These are phyloP conservation scores for Pseudonectria buxi DNA, from an alignment of 2,329 filamentous ascomycete genomes.

Conservation along the genomic window DNA sequence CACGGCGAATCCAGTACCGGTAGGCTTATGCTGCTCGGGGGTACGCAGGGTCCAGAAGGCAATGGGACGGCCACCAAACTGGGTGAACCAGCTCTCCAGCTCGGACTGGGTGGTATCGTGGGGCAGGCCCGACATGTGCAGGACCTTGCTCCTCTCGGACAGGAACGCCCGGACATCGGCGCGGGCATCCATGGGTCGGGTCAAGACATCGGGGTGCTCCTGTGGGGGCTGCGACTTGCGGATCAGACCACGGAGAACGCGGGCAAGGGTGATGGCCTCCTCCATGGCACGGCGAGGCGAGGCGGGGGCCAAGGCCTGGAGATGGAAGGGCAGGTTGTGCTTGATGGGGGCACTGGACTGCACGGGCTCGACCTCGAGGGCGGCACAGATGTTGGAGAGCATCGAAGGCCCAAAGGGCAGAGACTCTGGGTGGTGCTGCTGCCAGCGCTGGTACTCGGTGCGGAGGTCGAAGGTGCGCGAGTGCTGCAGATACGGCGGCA, in stretches of 20 bases:
- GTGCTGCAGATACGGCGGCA: slow-evolving; percentile 95
- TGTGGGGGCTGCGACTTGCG: slow-evolving; percentile 92
- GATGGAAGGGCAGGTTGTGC: slow-evolving; percentile 95
- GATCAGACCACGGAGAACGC: slow-evolving; percentile 86
- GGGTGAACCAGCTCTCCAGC: slow-evolving; percentile 98
- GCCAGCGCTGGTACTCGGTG: slow-evolving; percentile 97
- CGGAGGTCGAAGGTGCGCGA: slow-evolving; percentile 94
- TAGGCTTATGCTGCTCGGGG: slow-evolving; percentile 99
- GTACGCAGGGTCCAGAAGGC: slow-evolving; percentile 98
- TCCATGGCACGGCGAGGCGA: slow-evolving; percentile 96
- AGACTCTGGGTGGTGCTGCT: slow-evolving; percentile 96
- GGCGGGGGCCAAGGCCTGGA: slow-evolving; percentile 90
- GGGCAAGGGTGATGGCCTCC: slow-evolving; percentile 87
- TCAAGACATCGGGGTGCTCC: slow-evolving; percentile 91
- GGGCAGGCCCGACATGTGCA: slow-evolving; percentile 94
- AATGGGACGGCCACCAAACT: slow-evolving; percentile 95
- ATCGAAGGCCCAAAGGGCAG: slow-evolving; percentile 94
- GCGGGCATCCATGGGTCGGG: slow-evolving; percentile 90
- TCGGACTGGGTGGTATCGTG: slow-evolving; percentile 98
- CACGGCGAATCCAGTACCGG: slow-evolving; percentile 93
- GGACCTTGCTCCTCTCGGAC: slow-evolving; percentile 92
- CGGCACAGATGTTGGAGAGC: slow-evolving; percentile 94
- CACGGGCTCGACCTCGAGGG: slow-evolving; percentile 94
- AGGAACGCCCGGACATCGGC: slow-evolving; percentile 95
- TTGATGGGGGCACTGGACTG: slow-evolving; percentile 98